A percentile compares a stretch with the other conserved stretches of the same genome.
Conservation (phyloP, 2,329 filamentous ascomycete genomes). For the Microsporum canis region DNA sequence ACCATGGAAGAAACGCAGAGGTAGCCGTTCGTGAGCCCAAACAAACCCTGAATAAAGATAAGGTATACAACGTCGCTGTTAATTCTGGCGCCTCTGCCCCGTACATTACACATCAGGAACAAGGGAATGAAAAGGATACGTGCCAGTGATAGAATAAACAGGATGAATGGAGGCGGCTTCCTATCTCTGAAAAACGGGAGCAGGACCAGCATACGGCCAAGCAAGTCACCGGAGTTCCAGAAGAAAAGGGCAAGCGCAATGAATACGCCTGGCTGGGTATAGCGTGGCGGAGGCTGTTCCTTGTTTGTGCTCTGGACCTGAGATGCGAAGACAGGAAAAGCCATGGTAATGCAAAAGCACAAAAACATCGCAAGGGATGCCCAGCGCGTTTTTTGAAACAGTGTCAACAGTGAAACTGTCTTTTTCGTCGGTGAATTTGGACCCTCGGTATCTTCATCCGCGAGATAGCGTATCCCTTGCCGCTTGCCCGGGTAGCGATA, state of each 20-base stretch:
- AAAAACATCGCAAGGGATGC: slow-evolving; percentile 64
- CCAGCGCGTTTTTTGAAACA: slow-evolving; percentile 71
- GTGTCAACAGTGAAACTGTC: slow-evolving; percentile 47
- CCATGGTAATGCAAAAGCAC: slow-evolving; percentile 79
- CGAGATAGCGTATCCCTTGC: slow-evolving; percentile 7
- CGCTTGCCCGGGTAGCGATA: slow-evolving; percentile 40
- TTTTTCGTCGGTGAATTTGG: slow-evolving; percentile 27
- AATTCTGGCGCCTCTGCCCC: slow-evolving; percentile 61
- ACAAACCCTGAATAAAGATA: slow-evolving; percentile 66
- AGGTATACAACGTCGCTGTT: slow-evolving; percentile 82
- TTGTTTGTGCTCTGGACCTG: slow-evolving; percentile 47
- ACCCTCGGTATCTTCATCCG: slow-evolving; percentile 20
- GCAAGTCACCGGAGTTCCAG: slow-evolving; percentile 83
- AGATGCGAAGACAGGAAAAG: slow-evolving; percentile 83
- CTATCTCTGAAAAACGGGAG: slow-evolving; percentile 44
- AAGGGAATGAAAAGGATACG: slow-evolving; percentile 66
- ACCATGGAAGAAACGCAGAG: slow-evolving; percentile 86
- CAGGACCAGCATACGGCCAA: slow-evolving; percentile 60
- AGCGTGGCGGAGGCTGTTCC: slow-evolving; percentile 43
- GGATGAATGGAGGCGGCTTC: slow-evolving; percentile 49
- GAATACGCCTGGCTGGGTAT: slow-evolving; percentile 61
- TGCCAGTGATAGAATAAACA: slow-evolving; percentile 57
- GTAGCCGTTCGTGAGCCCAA: slow-evolving; percentile 79
- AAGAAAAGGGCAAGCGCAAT: slow-evolving; percentile 83
- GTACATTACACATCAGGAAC: slow-evolving; percentile 82